A percentile compares a stretch with the other conserved stretches of the same genome.
These are phyloP conservation scores for Candida morakotiae DNA, from an alignment of 805 yeast species.

Conservation along the genomic window DNA sequence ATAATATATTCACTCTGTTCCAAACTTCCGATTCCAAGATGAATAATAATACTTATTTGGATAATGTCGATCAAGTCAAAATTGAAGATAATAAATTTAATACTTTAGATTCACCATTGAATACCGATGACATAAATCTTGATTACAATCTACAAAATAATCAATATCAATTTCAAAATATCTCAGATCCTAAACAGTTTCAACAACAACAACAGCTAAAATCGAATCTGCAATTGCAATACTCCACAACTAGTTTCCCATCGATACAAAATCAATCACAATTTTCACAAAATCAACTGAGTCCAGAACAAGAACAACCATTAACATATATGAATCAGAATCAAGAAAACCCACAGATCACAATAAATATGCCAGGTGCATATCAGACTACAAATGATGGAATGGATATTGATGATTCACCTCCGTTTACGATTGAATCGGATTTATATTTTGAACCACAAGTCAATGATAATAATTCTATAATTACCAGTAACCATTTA, in stretches of 20 bases:
- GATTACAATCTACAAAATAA: too few species aligned
- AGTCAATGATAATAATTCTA: conserved; percentile 7
- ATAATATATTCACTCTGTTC: conserved; percentile 1
- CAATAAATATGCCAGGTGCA: conserved; percentile 24
- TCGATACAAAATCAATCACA: too few species aligned
- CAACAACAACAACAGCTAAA: not conserved
- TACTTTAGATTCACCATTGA: conserved; percentile 7
- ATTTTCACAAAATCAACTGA: too few species aligned
- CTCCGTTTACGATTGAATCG: conserved; percentile 34
- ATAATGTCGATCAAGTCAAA: too few species aligned
- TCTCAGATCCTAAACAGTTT: not conserved
- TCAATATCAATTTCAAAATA: too few species aligned
- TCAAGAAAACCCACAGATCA: conserved; percentile 3
- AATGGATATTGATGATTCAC: conserved; percentile 36
- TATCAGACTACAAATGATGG: conserved; percentile 15
- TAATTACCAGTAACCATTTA: conserved; percentile 5
- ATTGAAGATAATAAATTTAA: not conserved
- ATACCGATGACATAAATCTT: conserved; percentile 4
- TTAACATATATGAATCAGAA: too few species aligned
- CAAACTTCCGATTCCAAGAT: not conserved
- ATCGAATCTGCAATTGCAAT: too few species aligned
- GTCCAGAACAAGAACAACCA: too few species aligned
- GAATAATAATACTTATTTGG: not conserved
- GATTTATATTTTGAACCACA: conserved; percentile 21
- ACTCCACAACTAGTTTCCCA: too few species aligned